Percentiles rank a stretch among this genome's conserved stretches.
These are phyloP conservation scores for Periconia digitata DNA, from an alignment of 2,329 filamentous ascomycete genomes.

Conservation along the genomic window DNA sequence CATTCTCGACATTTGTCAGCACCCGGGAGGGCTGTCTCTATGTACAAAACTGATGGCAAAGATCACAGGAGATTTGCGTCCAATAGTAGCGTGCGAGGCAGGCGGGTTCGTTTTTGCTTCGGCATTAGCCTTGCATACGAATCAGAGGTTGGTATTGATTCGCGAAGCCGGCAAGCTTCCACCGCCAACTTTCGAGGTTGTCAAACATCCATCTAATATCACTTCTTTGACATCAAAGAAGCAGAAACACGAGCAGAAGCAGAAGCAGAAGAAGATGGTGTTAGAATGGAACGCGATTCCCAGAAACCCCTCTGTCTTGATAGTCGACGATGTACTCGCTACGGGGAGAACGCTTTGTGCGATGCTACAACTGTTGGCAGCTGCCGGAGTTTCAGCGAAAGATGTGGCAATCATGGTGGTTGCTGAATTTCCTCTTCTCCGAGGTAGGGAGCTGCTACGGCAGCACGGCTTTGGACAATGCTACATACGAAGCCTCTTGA, in stretches of 20 bases:
- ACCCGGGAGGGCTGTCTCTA: conserved; percentile 53
- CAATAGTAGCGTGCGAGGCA: conserved; percentile 57
- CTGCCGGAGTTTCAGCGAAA: conserved; percentile 47
- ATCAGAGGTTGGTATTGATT: conserved; percentile 53
- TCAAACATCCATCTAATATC: conserved; percentile 56
- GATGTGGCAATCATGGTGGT: conserved; percentile 56
- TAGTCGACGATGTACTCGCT: conserved; percentile 63
- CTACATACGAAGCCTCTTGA: conserved; percentile 56
- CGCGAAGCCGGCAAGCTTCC: conserved; percentile 62
- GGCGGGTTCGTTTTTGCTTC: conserved; percentile 61
- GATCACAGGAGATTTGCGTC: conserved; percentile 53
- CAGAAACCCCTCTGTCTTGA: conserved; percentile 49
- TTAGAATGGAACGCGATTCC: conserved; percentile 51
- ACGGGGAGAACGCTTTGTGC: conserved; percentile 59
- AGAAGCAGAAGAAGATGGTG: conserved; percentile 49
- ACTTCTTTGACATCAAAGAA: conserved; percentile 45
- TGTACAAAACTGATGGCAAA: conserved; percentile 55
- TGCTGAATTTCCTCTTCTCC: conserved; percentile 60
- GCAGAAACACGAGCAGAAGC: conserved; percentile 11
- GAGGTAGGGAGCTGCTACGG: conserved; percentile 53
- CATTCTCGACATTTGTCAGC: conserved; percentile 58
- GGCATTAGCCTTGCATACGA: conserved; percentile 47
- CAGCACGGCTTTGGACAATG: conserved; percentile 54
- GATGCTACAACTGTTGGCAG: conserved; percentile 51
- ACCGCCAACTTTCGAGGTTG: conserved; percentile 54